Evolutionary conservation across 2,329 filamentous ascomycete genomes (phyloP).

Genomic region (Aspergillus oerlinghausenensis): DNA sequence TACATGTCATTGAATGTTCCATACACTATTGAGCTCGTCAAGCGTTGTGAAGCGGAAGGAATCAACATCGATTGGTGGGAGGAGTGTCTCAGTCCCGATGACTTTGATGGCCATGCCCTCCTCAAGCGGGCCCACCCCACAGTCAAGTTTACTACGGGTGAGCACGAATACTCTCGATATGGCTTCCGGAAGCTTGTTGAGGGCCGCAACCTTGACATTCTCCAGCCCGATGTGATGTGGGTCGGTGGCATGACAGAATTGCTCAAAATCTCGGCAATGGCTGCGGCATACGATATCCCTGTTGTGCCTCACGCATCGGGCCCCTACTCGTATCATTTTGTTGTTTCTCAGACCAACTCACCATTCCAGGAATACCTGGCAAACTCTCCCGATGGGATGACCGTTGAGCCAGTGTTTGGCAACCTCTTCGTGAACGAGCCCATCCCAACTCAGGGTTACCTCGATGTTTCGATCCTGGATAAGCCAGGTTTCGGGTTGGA

Average conservation of each 20-base stretch:
- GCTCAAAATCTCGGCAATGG: constrained; percentile 82
- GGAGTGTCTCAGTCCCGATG: constrained; percentile 85
- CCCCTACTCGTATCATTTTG: constrained; percentile 94
- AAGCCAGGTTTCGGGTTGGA: constrained; percentile 89
- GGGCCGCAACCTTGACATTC: constrained; percentile 84
- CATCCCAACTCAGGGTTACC: constrained; percentile 75
- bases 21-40: constrained; percentile 87
- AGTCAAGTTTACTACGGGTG: constrained; percentile 90
- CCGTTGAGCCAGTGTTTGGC: constrained; percentile 85
- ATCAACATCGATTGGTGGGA: constrained; percentile 97
- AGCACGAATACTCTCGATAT: constrained; percentile 92
- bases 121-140: constrained; percentile 88
- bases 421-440: constrained; percentile 88
- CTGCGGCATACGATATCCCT: constrained; percentile 87
- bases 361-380: constrained; percentile 96
- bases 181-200: constrained; percentile 94
- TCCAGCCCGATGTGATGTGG: constrained; percentile 98
- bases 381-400: constrained; percentile 86
- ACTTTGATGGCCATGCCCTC: constrained; percentile 83
- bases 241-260: constrained; percentile 88
- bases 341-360: constrained; percentile 85
- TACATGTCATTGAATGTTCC: constrained; percentile 94
- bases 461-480: constrained; percentile 75
- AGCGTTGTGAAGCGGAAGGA: constrained; percentile 72
- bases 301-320: constrained; percentile 94